Base-by-base conservation (phyloP, 768 basidiomycete genomes). In the Psilocybe azurescens region DNA sequence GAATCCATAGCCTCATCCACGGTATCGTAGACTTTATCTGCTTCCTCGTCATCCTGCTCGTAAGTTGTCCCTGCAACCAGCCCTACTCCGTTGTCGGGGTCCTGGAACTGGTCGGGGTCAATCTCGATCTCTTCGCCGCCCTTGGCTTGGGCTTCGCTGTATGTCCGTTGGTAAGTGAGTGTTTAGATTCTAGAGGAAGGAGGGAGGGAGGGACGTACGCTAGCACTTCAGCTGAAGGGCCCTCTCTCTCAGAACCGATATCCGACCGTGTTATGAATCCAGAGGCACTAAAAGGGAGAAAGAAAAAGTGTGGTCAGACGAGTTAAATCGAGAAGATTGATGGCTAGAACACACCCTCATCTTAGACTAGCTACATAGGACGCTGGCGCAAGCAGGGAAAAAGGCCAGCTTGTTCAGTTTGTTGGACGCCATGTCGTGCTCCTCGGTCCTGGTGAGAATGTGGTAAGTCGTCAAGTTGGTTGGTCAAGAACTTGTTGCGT, bases 331-430 rank as follows among this genome's bases (percentile, higher is more conserved):
- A 20, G 38, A 16, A 30, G 18, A 58, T 29, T 39, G 16, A 36
- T 5, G 6, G 7, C 13, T 44, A 50, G 56, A 29, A 78, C 90
- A 62, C 68, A 95, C 91, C 95, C 97, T 82, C 96, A 88, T 77
- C 97, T 95, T 33, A 98, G 89, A 90, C 97, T 97, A 67, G 97
- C 97, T 38, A 99, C 97, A 75, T 98, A 99, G 0, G 94, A 96
- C 0, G 97, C 93, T 44, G 96, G 96, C 30, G 96, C 96, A 3
- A 93, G 90, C 91, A 94, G 93, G 2, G 20, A 20, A 91, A 92
- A 95, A 95, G 0, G 93, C 93, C 71, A 95, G 78, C 76, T 94
- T 94, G 73, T 93, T 93, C 14, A 86, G 78, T 71, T 89, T 90
- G 53, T 75, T 78, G 32, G 77, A 74, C 60, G 78, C 74, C 77